phyloP scores from a whole-genome alignment of 2,329 filamentous ascomycete genomes.

The Ascochyta clinopodiicola region DNA sequence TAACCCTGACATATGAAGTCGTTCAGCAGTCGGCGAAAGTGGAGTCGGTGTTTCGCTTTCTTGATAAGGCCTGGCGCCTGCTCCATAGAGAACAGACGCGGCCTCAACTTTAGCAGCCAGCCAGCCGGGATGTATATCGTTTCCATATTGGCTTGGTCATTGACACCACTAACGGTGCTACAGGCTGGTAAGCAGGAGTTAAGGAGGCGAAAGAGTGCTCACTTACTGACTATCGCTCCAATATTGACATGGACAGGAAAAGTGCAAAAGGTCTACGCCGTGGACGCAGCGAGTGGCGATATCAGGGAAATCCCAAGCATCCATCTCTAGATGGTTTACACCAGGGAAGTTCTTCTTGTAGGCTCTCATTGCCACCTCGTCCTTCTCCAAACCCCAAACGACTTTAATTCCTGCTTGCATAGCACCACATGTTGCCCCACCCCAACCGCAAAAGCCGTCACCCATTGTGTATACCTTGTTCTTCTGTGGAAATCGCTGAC shows the following conservation, averaged over 20 bases:
- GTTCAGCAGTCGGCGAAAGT: constrained; percentile 23
- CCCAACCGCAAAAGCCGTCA: constrained; percentile 32
- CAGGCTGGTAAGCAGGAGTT: neutral
- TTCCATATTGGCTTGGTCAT: constrained; percentile 33
- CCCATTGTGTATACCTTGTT: constrained; percentile 15
- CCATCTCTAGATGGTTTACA: neutral
- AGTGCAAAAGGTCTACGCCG: constrained; percentile 26
- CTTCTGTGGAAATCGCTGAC: neutral
- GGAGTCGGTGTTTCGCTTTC: constrained; percentile 3
- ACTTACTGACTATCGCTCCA: constrained; percentile 30
- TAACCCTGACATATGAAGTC: constrained; percentile 30
- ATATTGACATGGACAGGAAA: constrained; percentile 28
- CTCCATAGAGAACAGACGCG: constrained; percentile 20
- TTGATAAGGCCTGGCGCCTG: constrained; percentile 11
- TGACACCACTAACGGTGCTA: constrained; percentile 22
- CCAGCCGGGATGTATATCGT: constrained; percentile 24
- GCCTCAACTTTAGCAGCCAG: constrained; percentile 21
- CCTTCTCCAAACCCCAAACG: constrained; percentile 25
- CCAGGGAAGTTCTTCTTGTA: constrained; percentile 22
- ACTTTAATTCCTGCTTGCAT: constrained; percentile 21
- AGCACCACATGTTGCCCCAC: constrained; percentile 32
- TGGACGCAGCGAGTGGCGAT: neutral
- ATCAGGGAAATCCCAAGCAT: no score
- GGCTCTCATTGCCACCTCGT: constrained; percentile 20
- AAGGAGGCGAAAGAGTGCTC: neutral